Conservation (phyloP, 768 basidiomycete species). For the Lentinula aciculospora region DNA sequence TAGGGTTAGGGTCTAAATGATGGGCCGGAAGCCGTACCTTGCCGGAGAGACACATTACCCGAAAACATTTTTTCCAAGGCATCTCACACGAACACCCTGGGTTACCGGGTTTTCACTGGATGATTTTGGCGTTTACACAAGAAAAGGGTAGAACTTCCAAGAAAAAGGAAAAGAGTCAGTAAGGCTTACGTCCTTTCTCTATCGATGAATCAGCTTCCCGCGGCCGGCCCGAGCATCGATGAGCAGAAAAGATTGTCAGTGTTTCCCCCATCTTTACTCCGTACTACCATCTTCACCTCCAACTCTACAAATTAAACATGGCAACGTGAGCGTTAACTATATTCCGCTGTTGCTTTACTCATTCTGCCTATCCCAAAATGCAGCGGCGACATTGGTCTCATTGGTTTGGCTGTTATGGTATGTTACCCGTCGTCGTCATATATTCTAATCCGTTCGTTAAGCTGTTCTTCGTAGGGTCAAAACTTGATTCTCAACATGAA, state of each 20-base stretch:
- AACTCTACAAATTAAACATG: slow-evolving; percentile 29
- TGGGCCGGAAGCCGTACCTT: not conserved
- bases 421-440: slow-evolving; percentile 14
- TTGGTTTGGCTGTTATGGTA: slow-evolving; percentile 99
- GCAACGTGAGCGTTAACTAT: slow-evolving; percentile 40
- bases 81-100: slow-evolving; percentile 1
- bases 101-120: not conserved
- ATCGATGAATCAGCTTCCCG: slow-evolving; percentile 6
- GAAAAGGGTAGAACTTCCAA: not conserved
- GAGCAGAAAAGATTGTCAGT: slow-evolving; percentile 1
- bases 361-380: slow-evolving; percentile 16
- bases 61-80: not conserved
- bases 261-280: slow-evolving; percentile 21
- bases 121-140: not conserved
- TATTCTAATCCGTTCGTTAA: slow-evolving; percentile 12
- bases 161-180: not conserved
- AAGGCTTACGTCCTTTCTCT: not conserved
- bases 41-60: not conserved
- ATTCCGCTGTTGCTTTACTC: slow-evolving; percentile 4
- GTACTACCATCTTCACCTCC: slow-evolving; percentile 23
- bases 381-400: slow-evolving; percentile 97
- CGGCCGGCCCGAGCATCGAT: slow-evolving; percentile 1
- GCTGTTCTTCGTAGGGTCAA: slow-evolving; percentile 60
- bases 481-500: slow-evolving; percentile 99
- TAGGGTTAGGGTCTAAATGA: not conserved